These are phyloP conservation scores for Arthrobotrys musiformis DNA, from an alignment of 2,329 filamentous ascomycete species.

Conservation along the genomic window DNA sequence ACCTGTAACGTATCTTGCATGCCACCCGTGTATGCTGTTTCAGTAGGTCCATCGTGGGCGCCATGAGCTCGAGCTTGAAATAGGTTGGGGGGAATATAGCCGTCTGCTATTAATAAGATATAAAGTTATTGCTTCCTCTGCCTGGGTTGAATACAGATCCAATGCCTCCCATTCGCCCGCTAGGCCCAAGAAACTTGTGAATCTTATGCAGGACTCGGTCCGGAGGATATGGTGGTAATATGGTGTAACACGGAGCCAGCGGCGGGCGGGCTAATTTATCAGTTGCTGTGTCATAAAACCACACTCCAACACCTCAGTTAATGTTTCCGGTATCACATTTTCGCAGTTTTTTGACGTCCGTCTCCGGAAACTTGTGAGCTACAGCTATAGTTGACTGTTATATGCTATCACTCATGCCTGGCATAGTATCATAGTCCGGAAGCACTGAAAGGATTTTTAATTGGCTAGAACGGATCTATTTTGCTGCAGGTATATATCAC, in stretches of 20 bases:
- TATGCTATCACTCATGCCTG: slow-evolving; percentile 46
- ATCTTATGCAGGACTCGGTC: slow-evolving; percentile 36
- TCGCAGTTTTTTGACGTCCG: neutral
- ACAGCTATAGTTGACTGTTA: slow-evolving; percentile 6
- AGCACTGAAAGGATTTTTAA: neutral
- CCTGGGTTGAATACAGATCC: neutral
- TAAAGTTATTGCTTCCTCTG: slow-evolving; percentile 7
- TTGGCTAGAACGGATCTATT: neutral
- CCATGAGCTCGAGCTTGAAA: neutral
- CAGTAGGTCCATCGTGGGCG: slow-evolving; percentile 10
- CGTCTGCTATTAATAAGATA: slow-evolving; percentile 21
- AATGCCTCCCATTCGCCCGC: slow-evolving; percentile 29
- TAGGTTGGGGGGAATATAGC: neutral
- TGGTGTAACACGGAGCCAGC: neutral
- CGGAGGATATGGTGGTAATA: slow-evolving; percentile 8
- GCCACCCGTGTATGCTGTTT: slow-evolving; percentile 23
- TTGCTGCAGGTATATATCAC: slow-evolving; percentile 23
- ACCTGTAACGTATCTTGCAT: slow-evolving; percentile 11
- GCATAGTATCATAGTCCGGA: slow-evolving; percentile 1
- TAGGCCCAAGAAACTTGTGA: neutral
- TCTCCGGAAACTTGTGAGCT: neutral
- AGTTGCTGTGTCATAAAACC: slow-evolving; percentile 18
- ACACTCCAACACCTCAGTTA: slow-evolving; percentile 9
- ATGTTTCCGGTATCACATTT: slow-evolving; percentile 33
- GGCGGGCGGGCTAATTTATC: neutral